These are phyloP conservation scores for Trametes versicolor DNA, from an alignment of 1,284 basidiomycete genomes.

Conservation along the genomic window DNA sequence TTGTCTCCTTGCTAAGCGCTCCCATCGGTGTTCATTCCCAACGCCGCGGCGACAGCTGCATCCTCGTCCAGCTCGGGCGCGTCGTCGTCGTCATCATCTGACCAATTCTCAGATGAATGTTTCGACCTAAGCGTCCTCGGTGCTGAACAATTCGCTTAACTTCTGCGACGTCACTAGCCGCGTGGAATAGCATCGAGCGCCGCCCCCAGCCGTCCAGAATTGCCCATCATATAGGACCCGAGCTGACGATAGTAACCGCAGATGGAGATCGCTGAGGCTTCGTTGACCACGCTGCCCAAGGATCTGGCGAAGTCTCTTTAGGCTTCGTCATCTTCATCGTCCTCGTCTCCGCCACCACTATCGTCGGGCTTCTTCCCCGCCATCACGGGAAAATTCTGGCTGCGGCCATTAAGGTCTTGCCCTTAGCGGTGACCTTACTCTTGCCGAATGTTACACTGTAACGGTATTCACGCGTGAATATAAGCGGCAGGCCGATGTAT, in stretches of 20 bases:
- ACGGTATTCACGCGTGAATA: neutral
- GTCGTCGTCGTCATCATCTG: conserved; percentile 74
- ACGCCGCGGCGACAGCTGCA: conserved; percentile 83
- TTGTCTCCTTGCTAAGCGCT: conserved; percentile 76
- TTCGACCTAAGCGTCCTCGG: conserved; percentile 95
- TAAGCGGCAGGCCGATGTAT: conserved; percentile 2
- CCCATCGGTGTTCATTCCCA: conserved; percentile 76
- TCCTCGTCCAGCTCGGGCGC: conserved; percentile 78
- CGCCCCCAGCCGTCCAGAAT: conserved; percentile 88
- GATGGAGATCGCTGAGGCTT: conserved; percentile 77
- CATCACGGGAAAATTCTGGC: conserved; percentile 65
- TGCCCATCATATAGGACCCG: conserved; percentile 90
- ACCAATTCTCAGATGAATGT: conserved; percentile 94
- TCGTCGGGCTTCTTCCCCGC: conserved; percentile 68
- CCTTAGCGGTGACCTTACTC: conserved; percentile 70
- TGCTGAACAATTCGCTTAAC: conserved; percentile 94
- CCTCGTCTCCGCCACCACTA: conserved; percentile 54
- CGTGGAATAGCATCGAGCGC: conserved; percentile 90
- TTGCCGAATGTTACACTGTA: conserved; percentile 59
- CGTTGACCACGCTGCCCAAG: conserved; percentile 62
- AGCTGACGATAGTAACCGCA: conserved; percentile 87
- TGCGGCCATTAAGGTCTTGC: conserved; percentile 61
- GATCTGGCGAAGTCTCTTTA: conserved; percentile 46
- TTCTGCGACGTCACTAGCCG: conserved; percentile 93
- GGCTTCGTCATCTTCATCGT: conserved; percentile 55